Conservation (phyloP, 768 basidiomycete species). For the Tylopilus intermedius region DNA sequence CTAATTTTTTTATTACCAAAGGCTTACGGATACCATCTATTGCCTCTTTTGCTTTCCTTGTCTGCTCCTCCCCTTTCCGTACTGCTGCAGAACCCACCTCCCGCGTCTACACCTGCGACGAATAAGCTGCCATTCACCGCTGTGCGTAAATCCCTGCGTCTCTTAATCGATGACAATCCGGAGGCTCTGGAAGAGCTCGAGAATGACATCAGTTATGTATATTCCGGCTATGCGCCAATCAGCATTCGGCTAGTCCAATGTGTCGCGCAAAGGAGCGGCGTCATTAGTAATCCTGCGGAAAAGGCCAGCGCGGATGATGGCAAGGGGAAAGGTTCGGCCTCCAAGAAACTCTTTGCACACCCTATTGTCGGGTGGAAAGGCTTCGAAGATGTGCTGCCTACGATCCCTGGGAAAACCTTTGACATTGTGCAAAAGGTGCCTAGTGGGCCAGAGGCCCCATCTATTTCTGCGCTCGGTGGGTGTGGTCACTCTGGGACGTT, state of each 20-base stretch:
- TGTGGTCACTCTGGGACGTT: slow-evolving; percentile 5
- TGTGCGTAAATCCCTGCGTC: slow-evolving; percentile 78
- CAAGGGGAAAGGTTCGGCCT: slow-evolving; percentile 34
- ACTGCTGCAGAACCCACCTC: slow-evolving; percentile 64
- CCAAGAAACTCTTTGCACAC: slow-evolving; percentile 72
- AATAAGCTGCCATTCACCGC: slow-evolving; percentile 66
- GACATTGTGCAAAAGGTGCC: slow-evolving; percentile 59
- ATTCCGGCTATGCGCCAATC: slow-evolving; percentile 95
- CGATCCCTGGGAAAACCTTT: slow-evolving; percentile 81
- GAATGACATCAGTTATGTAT: slow-evolving; percentile 93
- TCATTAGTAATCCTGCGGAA: slow-evolving; percentile 73
- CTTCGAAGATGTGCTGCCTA: slow-evolving; percentile 83
- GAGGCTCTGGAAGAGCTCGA: slow-evolving; percentile 78
- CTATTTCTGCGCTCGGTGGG: slow-evolving; percentile 34
- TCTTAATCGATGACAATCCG: slow-evolving; percentile 85
- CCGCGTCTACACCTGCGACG: slow-evolving; percentile 41
- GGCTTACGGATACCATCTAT: slow-evolving; percentile 73
- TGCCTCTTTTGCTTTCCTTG: slow-evolving; percentile 64
- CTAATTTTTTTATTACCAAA: slow-evolving; percentile 24
- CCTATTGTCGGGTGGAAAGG: slow-evolving; percentile 96
- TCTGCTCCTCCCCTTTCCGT: slow-evolving; percentile 62
- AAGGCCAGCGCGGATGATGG: slow-evolving; percentile 42
- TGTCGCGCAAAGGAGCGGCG: slow-evolving; percentile 84
- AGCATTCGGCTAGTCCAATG: slow-evolving; percentile 90
- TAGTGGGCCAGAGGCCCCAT: slow-evolving; percentile 24